Conservation (phyloP, 129 eudicot genomes). For the Chrysanthemum makinoi region DNA sequence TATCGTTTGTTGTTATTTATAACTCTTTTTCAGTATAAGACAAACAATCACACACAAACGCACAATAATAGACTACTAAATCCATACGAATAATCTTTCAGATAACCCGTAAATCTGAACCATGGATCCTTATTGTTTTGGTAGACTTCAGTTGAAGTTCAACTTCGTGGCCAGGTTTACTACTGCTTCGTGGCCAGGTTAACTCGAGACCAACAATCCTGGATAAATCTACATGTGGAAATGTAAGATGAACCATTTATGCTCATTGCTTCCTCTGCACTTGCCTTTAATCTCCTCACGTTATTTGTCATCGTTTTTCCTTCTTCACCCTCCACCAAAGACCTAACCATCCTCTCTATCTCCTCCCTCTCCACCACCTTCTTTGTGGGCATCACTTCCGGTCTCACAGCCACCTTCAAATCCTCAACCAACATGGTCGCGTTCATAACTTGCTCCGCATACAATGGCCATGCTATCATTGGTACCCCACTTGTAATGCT, state of each 20-base stretch:
- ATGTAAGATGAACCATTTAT: constrained; percentile 42
- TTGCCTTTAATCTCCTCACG: constrained; percentile 26
- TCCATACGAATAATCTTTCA: too few relatives aligned
- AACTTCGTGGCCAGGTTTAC: too few relatives aligned
- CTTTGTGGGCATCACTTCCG: constrained; percentile 36
- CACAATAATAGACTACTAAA: too few relatives aligned
- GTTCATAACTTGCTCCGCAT: constrained; percentile 57
- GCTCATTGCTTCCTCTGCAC: constrained; percentile 27
- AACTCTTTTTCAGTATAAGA: too few relatives aligned
- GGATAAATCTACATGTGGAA: constrained; percentile 28
- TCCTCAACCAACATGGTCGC: constrained; percentile 54
- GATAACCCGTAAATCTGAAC: too few relatives aligned
- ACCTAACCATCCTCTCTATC: constrained; percentile 50
- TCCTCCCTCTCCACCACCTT: constrained; percentile 53
- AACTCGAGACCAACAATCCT: constrained; percentile 27
- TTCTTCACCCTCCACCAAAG: constrained; percentile 32
- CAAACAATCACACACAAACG: too few relatives aligned
- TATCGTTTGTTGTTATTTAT: too few relatives aligned
- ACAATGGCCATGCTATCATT: constrained; percentile 64
- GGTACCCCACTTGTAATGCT: constrained; percentile 51
- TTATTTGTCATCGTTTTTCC: constrained; percentile 39
- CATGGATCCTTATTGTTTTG: too few relatives aligned
- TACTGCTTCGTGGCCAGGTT: too few relatives aligned
- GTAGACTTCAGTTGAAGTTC: too few relatives aligned
- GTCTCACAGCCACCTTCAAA: constrained; percentile 46